Base-by-base conservation (phyloP, 768 basidiomycete species). In the Calocybe indica region DNA sequence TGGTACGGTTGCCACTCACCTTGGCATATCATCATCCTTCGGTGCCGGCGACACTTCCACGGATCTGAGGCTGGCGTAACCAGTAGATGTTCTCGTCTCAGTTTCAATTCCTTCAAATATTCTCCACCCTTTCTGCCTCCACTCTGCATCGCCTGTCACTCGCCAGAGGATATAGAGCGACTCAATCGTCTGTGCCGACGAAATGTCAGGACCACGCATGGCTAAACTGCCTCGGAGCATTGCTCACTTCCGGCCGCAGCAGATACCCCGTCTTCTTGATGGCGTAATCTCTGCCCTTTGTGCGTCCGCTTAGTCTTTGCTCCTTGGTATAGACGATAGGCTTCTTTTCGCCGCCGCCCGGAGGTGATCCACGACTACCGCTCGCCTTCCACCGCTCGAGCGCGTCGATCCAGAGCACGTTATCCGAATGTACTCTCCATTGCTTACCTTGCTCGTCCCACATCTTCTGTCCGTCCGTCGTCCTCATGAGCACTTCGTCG, bases 131-230 rank as follows among this genome's bases (percentile, higher is more conserved):
- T 79, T 75, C 39, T 80, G 73, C 52, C 88, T 73, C 88, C 88
- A 90, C 47, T 71, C 74, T 30, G 59, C 58, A 55, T 90, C 75
- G 0, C 83, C 78, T 2, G 88, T 90, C 6, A 76, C 73, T 39
- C 77, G 76, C 80, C 83, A 90, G 48, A 90, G 60, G 12, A 88
- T 55, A 58, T 82, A 88, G 46, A 90, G 61, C 7, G 82, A 83
- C 59, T 90, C 88, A 4, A 90, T 55, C 6, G 88, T 79, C 86
- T 90, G 55, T 28, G 7, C 11, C 28, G 15, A 46, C 29, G 12
- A 30, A 7, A 47, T 33, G n/a, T 12, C 7, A 42, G 40, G 22
- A 34, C 35, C 13, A 14, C 9, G 52, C 6, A 46, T 30, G 12
- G 10, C 22, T 4, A 30, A 43, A 43, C 30, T 7, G 42, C 12